Conservation (phyloP, 2,329 filamentous ascomycete species). For the Pseudocercospora cruenta region DNA sequence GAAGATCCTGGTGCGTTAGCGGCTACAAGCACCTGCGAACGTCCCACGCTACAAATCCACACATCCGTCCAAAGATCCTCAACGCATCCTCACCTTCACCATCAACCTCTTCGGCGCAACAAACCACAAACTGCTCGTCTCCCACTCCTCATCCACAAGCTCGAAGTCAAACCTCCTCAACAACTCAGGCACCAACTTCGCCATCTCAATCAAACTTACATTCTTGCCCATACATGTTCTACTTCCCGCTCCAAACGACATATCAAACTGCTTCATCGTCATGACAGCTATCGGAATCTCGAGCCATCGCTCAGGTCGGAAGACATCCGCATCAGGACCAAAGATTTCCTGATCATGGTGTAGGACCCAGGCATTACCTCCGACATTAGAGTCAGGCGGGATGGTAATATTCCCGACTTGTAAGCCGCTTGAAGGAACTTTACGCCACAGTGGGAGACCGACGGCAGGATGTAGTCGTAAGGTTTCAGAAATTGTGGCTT, state of each 20-base stretch:
- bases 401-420: slow-evolving; percentile 39
- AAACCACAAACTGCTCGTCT: slow-evolving; percentile 8
- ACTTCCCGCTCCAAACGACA: slow-evolving; percentile 12
- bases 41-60: no score
- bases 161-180: slow-evolving; percentile 26
- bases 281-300: neutral
- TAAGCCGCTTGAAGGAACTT: slow-evolving; percentile 42
- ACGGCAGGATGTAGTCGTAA: slow-evolving; percentile 49
- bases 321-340: slow-evolving; percentile 23
- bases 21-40: no score
- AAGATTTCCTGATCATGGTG: slow-evolving; percentile 36
- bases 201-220: slow-evolving; percentile 17
- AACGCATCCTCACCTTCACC: neutral
- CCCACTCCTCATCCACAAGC: neutral
- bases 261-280: slow-evolving; percentile 44
- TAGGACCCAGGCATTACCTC: slow-evolving; percentile 39
- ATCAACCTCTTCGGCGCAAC: neutral
- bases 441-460: slow-evolving; percentile 44
- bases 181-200: slow-evolving; percentile 10
- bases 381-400: slow-evolving; percentile 34
- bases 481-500: slow-evolving; percentile 50
- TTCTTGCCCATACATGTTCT: slow-evolving; percentile 13
- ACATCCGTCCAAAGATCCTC: no score
- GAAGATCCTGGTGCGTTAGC: no score
- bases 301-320: slow-evolving; percentile 1